Conservation (phyloP, 208 protist genomes). For the Leishmania major region DNA sequence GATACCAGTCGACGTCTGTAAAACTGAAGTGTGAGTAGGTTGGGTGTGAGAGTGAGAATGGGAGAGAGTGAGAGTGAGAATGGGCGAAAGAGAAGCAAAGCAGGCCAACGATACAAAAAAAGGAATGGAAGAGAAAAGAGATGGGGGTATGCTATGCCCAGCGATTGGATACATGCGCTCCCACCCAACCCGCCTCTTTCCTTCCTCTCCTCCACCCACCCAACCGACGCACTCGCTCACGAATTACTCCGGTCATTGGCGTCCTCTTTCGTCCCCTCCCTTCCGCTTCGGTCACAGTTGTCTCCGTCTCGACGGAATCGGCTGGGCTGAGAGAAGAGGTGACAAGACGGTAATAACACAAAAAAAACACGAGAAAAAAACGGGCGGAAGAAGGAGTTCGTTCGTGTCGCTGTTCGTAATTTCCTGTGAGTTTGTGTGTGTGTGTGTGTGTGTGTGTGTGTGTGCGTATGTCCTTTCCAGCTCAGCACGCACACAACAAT, state of each 20-base stretch:
- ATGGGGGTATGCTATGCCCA: background rate
- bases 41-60: background rate
- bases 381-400: background rate
- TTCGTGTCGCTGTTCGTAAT: no score
- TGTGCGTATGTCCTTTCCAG: no score
- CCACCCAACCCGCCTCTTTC: background rate
- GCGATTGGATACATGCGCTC: background rate
- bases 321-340: background rate
- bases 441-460: no score
- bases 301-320: conserved; percentile 2
- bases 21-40: background rate
- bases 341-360: background rate
- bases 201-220: background rate
- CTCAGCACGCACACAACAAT: background rate
- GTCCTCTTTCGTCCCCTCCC: background rate
- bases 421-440: background rate
- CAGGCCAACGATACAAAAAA: background rate
- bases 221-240: background rate
- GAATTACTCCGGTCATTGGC: background rate
- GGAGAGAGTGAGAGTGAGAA: background rate
- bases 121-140: background rate
- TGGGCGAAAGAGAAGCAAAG: conserved; percentile 3
- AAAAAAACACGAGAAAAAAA: background rate
- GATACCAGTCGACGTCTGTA: background rate
- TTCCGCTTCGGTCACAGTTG: conserved; percentile 1